Conservation (phyloP, 2,329 filamentous ascomycete genomes). For the Alternaria arborescens region DNA sequence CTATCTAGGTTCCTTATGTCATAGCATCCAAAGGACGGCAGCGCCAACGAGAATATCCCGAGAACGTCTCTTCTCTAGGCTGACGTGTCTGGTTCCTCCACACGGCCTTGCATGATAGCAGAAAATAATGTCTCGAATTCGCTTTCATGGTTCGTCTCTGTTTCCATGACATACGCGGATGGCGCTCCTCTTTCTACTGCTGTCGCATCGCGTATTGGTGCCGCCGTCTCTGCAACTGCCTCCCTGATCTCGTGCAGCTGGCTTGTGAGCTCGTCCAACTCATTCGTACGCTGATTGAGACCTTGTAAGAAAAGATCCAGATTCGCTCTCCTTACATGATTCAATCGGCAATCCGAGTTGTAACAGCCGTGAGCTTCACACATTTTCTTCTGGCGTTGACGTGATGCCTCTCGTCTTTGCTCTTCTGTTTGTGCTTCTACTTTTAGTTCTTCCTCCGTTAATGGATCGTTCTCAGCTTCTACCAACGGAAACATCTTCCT, state of each 20-base stretch:
- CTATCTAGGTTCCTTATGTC: background rate
- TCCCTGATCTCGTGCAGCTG: background rate
- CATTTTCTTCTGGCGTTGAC: background rate
- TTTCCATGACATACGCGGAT: background rate
- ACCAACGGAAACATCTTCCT: background rate
- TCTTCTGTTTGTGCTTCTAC: background rate
- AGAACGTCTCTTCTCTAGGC: background rate
- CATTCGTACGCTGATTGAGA: background rate
- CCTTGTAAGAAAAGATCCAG: background rate
- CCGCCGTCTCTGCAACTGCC: too few relatives aligned
- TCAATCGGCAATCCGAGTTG: background rate
- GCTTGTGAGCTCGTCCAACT: background rate
- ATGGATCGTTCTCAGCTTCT: background rate
- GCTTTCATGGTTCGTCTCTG: background rate
- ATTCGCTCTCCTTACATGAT: background rate
- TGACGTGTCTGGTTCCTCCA: background rate
- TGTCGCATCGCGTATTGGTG: background rate
- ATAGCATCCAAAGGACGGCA: background rate
- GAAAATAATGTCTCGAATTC: background rate
- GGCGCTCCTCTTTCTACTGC: background rate
- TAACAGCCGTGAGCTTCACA: background rate
- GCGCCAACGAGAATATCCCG: background rate
- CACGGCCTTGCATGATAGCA: background rate
- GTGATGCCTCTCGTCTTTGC: background rate
- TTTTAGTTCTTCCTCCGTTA: background rate